Conservation (phyloP, 139 green algal genomes). For the Coelastrella sp. region DNA sequence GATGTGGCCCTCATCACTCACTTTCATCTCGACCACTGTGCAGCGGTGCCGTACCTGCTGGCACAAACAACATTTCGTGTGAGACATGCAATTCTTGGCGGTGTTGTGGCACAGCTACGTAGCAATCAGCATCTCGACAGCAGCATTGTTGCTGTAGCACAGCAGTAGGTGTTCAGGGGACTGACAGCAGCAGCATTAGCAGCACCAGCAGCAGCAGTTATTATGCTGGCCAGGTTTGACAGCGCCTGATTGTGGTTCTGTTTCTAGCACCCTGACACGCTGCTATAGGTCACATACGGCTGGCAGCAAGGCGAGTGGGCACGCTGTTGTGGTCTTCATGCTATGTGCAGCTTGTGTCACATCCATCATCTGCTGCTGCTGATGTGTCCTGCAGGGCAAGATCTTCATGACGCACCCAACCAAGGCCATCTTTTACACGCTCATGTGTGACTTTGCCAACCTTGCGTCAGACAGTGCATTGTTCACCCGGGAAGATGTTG, state of each 20-base stretch:
- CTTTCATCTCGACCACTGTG: slow-evolving; percentile 99
- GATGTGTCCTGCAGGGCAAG: slow-evolving; percentile 64
- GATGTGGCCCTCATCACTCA: slow-evolving; percentile 97
- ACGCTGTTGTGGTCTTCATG: background rate
- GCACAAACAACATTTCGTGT: slow-evolving; percentile 84
- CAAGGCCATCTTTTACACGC: slow-evolving; percentile 94
- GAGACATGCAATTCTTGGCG: no score
- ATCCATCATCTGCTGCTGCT: background rate
- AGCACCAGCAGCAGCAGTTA: no score
- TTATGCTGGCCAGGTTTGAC: no score
- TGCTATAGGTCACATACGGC: no score
- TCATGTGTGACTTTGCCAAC: slow-evolving; percentile 87
- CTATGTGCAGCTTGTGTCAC: background rate
- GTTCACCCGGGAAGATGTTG: slow-evolving; percentile 89
- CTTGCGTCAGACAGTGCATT: slow-evolving; percentile 70
- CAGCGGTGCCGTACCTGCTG: slow-evolving; percentile 94
- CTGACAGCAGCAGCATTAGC: no score
- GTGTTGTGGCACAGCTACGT: no score
- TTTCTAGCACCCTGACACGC: no score
- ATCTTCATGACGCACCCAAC: slow-evolving; percentile 99
- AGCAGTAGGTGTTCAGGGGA: no score
- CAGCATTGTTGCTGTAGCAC: background rate
- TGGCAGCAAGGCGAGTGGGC: no score
- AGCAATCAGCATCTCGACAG: background rate
- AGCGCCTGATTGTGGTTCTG: no score